phyloP scores from a whole-genome alignment of 208 protist genomes.

The Strigomonas culicis region DNA sequence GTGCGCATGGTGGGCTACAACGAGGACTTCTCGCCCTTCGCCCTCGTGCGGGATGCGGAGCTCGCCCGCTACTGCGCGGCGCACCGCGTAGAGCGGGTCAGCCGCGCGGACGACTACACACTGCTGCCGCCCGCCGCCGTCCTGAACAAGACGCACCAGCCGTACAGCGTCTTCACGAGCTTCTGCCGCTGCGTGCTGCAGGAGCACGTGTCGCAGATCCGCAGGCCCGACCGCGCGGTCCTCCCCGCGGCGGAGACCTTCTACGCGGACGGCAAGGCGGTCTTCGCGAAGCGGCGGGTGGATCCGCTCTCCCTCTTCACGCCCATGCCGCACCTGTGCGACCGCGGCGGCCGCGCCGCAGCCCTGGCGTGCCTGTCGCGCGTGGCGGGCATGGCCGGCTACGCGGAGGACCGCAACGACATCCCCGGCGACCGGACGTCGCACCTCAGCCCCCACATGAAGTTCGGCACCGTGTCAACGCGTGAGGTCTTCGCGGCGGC shows the following conservation, averaged over 20 bases:
- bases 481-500: conserved; percentile 52
- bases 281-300: conserved; percentile 16
- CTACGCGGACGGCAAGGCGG: conserved; percentile 17
- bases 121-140: conserved; percentile 46
- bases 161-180: conserved; percentile 75
- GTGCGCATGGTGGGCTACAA: conserved; percentile 64
- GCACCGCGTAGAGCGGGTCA: conserved; percentile 27
- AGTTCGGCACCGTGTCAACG: conserved; percentile 71
- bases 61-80: conserved; percentile 36
- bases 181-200: conserved; percentile 56
- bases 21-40: conserved; percentile 72
- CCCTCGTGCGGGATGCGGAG: conserved; percentile 37
- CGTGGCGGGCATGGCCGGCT: conserved; percentile 30
- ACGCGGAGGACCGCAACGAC: conserved; percentile 39
- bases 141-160: conserved; percentile 23
- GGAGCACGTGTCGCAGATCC: conserved; percentile 32
- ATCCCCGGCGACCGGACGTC: conserved; percentile 56
- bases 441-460: conserved; percentile 71
- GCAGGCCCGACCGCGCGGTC: conserved; percentile 2
- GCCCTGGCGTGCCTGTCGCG: conserved; percentile 28
- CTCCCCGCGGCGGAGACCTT: conserved; percentile 21
- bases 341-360: conserved; percentile 44
- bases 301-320: conserved; percentile 21
- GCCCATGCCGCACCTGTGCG: conserved; percentile 20
- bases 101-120: conserved; percentile 45